Base-by-base conservation (phyloP, 331 rosid species). In the Prunus yedoensis region DNA sequence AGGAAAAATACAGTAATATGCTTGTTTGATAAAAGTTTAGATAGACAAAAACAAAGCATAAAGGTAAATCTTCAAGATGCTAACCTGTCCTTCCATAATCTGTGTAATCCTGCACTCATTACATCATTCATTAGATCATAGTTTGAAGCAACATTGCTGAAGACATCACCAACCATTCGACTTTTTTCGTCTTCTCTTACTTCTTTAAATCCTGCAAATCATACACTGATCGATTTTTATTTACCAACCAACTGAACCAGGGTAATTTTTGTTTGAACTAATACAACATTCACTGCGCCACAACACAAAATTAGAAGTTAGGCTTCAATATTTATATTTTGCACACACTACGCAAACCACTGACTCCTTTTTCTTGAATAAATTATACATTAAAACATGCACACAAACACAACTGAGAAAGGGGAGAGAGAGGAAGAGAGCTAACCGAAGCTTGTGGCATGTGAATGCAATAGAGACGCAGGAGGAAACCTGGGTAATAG, bases 21-120 rank as follows among this genome's bases (percentile, higher is more conserved):
- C 11, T 32, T 13, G 17, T 35, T 41, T 72, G 60, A 38, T 43
- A 56, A 4, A 45, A 50, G 53, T 30, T 43, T 41, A 14, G 38
- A 7, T 8, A 62, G 45, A 10, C 21, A 8, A 23, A 43, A 66
- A 70, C 78, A 32, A 25, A 72, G 28, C 35, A 11, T 0, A 47
- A 21, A 53, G 66, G 43, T 35, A 50, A 12, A 25, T 11, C 17
- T 46, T 46, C 27, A 56, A 63, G 2, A 68, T 57, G 18, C 67
- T 35, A 77, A 92, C 99, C 93, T 95, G 43, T 94, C 99, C 85
- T 95, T 95, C 99, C 99, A 95, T 78, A 95, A 75, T 87, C 99
- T 88, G 66, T 95, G 99, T 71, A 95, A 83, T 66, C 99, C 99
- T 68, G 75, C 92, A 81, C 96, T 95, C 99, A 92, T 95, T 53